Evolutionary conservation across 1,284 basidiomycete genomes (phyloP).

Genomic region (Moniliella sp.): DNA sequence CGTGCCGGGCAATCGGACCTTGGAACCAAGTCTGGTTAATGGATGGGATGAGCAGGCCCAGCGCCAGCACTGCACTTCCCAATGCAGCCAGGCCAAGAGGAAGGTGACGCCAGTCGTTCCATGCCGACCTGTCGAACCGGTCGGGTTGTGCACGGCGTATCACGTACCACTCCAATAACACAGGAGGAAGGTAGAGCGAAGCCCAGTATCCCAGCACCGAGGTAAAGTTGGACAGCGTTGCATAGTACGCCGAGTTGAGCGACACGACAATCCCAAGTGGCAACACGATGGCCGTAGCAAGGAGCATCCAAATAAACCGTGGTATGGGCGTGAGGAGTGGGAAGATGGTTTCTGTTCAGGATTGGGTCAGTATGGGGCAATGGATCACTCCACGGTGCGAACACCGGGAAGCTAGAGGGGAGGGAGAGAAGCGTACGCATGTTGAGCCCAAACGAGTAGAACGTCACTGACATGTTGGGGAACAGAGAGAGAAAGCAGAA

Average conservation of each 20-base stretch:
- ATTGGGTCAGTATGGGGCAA: too few species aligned
- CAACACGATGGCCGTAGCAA: constrained; percentile 53
- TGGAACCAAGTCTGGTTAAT: constrained; percentile 26
- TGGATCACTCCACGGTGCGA: too few species aligned
- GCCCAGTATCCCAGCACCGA: constrained; percentile 47
- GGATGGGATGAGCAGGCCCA: constrained; percentile 25
- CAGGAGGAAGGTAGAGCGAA: constrained; percentile 44
- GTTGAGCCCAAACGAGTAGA: too few species aligned
- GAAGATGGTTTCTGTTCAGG: too few species aligned
- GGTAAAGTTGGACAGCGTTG: constrained; percentile 41
- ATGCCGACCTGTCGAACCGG: constrained; percentile 44
- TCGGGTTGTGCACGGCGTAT: constrained; percentile 38
- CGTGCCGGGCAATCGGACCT: constrained; percentile 19
- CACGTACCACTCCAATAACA: constrained; percentile 44
- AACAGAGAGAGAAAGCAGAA: constrained; percentile 53
- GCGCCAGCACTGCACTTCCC: constrained; percentile 10
- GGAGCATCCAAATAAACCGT: constrained; percentile 60
- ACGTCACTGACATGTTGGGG: constrained; percentile 60
- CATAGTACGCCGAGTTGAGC: constrained; percentile 45
- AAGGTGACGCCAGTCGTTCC: constrained; percentile 40
- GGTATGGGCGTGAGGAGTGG: constrained; percentile 45
- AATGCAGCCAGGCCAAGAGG: constrained; percentile 42
- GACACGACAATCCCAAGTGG: constrained; percentile 46
- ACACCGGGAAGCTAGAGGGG: too few species aligned
- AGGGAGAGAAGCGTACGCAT: too few species aligned